Percentiles rank a stretch among this genome's conserved stretches.
Evolutionary conservation across 2,329 filamentous ascomycete genomes (phyloP).

Genomic region (Colletotrichum orbiculare): DNA sequence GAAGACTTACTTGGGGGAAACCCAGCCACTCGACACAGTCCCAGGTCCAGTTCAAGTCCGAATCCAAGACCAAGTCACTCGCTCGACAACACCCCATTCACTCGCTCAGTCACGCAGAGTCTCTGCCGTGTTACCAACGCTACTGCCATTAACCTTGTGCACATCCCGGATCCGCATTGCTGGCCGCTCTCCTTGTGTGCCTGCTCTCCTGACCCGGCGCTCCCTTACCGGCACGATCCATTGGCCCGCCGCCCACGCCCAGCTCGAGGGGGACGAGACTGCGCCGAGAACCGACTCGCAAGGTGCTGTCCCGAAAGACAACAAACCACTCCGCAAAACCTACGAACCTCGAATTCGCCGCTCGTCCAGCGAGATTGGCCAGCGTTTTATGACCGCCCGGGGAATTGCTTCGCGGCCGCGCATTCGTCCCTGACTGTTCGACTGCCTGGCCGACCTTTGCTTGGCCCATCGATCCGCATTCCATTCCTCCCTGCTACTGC

Average conservation of each 20-base stretch:
- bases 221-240: constrained; percentile 24
- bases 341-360: constrained; percentile 7
- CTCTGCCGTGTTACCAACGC: constrained; percentile 21
- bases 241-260: constrained; percentile 5
- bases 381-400: constrained; percentile 27
- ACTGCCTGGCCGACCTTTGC: constrained; percentile 12
- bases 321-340: constrained; percentile 9
- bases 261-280: constrained; percentile 13
- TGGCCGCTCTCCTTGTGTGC: constrained; percentile 16
- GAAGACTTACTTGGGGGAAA: constrained; percentile 26
- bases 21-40: constrained; percentile 17
- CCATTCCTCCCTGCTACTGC: constrained; percentile 18
- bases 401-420: constrained; percentile 18
- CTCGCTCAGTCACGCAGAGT: constrained; percentile 1
- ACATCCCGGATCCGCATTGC: constrained; percentile 35
- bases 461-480: constrained; percentile 26
- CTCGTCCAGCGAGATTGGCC: constrained; percentile 22
- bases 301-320: constrained; percentile 5
- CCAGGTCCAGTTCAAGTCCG: constrained; percentile 1
- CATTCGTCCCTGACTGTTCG: constrained; percentile 26
- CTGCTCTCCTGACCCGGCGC: constrained; percentile 9
- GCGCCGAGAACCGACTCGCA: constrained; percentile 10
- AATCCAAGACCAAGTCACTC: neutral
- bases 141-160: constrained; percentile 34
- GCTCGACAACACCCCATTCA: neutral